Evolutionary conservation across 306 rosid genomes (phyloP).

Genomic region (Rubus idaeus): DNA sequence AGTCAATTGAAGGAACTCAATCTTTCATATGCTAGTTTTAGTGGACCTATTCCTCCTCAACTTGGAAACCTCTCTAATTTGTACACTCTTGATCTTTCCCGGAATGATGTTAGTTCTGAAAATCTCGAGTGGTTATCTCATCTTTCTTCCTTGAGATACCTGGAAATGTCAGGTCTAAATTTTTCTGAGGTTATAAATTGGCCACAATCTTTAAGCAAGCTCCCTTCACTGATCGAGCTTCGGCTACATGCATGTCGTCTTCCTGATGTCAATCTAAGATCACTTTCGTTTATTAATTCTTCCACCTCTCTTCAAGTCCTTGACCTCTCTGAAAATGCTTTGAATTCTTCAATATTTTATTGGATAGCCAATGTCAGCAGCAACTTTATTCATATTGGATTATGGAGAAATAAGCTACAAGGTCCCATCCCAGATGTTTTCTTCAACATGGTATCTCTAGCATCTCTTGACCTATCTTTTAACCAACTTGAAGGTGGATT

Average conservation of each 20-base stretch:
- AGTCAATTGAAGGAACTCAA: background rate
- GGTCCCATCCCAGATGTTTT: no score
- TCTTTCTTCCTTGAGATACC: background rate
- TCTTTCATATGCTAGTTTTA: background rate
- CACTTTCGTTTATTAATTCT: background rate
- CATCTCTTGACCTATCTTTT: background rate
- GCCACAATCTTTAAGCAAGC: background rate
- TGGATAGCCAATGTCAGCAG: background rate
- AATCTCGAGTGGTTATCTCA: background rate
- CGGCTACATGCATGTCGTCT: accelerated
- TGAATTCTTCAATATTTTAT: background rate
- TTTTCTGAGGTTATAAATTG: background rate
- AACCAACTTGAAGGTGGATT: background rate
- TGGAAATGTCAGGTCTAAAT: background rate
- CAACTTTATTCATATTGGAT: background rate
- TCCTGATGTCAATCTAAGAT: background rate
- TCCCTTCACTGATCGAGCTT: background rate
- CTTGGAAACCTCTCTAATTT: background rate
- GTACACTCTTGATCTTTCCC: background rate
- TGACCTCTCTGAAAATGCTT: accelerated
- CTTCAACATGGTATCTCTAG: no score
- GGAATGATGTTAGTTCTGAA: background rate
- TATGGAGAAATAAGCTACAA: no score
- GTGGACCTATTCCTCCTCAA: background rate
- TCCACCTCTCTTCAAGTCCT: background rate